Percentiles rank a stretch among this genome's conserved stretches.
These are phyloP conservation scores for Tylopilus sp. DNA, from an alignment of 768 basidiomycete species.

Conservation along the genomic window DNA sequence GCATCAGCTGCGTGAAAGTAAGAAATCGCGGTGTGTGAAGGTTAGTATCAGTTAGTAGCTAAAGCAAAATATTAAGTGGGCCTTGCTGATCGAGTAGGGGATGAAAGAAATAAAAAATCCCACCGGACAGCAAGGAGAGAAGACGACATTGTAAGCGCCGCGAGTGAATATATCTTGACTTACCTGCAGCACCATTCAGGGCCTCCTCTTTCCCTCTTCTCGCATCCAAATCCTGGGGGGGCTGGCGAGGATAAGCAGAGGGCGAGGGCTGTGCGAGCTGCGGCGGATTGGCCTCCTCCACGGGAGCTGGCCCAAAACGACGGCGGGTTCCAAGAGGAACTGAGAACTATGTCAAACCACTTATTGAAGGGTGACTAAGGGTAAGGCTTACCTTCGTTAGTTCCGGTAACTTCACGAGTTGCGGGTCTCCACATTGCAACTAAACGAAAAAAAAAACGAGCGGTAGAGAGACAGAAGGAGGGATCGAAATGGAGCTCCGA, in stretches of 20 bases:
- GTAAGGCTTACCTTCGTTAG: conserved; percentile 78
- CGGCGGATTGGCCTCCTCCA: conserved; percentile 78
- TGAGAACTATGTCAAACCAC: conserved; percentile 27
- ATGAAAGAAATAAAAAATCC: conserved; percentile 18
- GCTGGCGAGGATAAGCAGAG: conserved; percentile 75
- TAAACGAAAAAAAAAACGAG: conserved; percentile 35
- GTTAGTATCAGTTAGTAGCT: conserved; percentile 55
- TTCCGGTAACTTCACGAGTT: conserved; percentile 86
- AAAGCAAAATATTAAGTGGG: conserved; percentile 33
- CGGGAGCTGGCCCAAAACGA: conserved; percentile 85
- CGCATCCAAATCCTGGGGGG: conserved; percentile 51
- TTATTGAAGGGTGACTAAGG: conserved; percentile 1
- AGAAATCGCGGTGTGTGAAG: conserved; percentile 39
- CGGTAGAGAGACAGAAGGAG: conserved; percentile 12
- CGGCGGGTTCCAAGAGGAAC: conserved; percentile 85
- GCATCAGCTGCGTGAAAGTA: conserved; percentile 62
- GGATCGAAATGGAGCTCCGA: conserved; percentile 35
- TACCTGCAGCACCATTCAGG: conserved; percentile 70
- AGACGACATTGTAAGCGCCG: conserved; percentile 37
- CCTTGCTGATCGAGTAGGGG: conserved; percentile 30
- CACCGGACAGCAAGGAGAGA: conserved; percentile 35
- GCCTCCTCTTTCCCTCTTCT: conserved; percentile 70
- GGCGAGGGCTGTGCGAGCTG: conserved; percentile 86
- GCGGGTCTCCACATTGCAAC: conserved; percentile 82
- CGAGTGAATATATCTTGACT: conserved; percentile 44